These are phyloP conservation scores for Sporobolomyces phaffii DNA, from an alignment of 768 basidiomycete species.

Conservation along the genomic window DNA sequence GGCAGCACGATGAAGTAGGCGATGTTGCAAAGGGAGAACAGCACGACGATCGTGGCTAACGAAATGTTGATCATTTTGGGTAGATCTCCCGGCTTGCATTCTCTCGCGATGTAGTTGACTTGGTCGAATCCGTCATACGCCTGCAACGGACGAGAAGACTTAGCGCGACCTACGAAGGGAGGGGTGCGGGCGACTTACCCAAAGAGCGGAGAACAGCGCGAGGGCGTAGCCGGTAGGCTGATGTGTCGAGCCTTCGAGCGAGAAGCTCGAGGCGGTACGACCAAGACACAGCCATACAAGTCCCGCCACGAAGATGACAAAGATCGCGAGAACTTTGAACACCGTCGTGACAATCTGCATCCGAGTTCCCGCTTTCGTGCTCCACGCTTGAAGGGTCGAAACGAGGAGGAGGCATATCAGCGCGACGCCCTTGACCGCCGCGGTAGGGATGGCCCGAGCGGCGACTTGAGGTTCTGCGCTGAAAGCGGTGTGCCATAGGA, in stretches of 20 bases:
- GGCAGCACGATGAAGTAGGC: conserved; percentile 89
- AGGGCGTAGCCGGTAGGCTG: conserved; percentile 82
- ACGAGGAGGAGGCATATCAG: conserved; percentile 64
- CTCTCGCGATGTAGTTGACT: conserved; percentile 46
- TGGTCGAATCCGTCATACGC: conserved; percentile 93
- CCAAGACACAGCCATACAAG: conserved; percentile 69
- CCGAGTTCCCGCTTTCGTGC: conserved; percentile 69
- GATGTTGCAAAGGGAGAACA: conserved; percentile 76
- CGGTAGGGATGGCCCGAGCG: conserved; percentile 61
- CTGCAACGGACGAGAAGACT: too few species aligned
- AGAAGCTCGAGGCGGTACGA: conserved; percentile 62
- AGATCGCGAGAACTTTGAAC: conserved; percentile 61
- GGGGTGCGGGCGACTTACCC: conserved; percentile 41
- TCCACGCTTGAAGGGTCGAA: conserved; percentile 69
- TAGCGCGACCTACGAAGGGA: too few species aligned
- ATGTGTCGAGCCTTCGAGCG: conserved; percentile 66
- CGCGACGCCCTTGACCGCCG: conserved; percentile 86
- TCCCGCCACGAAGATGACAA: conserved; percentile 68
- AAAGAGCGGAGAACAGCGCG: conserved; percentile 90
- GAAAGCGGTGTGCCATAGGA: conserved; percentile 71
- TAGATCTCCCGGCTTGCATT: conserved; percentile 12
- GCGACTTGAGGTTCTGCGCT: conserved; percentile 65
- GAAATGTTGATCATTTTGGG: conserved; percentile 34
- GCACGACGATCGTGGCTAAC: conserved; percentile 41
- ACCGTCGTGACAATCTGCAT: conserved; percentile 80